Conservation (phyloP, 768 basidiomycete genomes). For the Lyophyllum decastes region DNA sequence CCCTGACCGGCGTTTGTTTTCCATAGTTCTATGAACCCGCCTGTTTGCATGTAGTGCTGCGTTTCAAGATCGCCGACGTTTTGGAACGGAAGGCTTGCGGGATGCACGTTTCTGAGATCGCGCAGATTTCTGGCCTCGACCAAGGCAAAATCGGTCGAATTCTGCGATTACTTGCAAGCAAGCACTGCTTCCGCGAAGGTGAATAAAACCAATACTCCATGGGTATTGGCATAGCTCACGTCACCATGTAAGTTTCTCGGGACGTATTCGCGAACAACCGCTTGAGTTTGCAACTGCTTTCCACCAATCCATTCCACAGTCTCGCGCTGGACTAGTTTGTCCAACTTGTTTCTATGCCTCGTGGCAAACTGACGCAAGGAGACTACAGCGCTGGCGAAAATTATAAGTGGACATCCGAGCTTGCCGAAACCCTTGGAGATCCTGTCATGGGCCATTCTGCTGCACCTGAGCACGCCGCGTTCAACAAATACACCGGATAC, state of each 20-base stretch:
- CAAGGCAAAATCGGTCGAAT: conserved; percentile 37
- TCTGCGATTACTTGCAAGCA: conserved; percentile 39
- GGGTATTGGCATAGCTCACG: conserved; percentile 15
- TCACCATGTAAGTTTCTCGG: conserved; percentile 21
- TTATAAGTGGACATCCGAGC: conserved; percentile 18
- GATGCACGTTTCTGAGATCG: conserved; percentile 33
- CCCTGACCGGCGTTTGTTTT: background rate
- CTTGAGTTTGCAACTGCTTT: conserved; percentile 34
- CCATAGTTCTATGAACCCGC: conserved; percentile 31
- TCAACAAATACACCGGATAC: conserved; percentile 19
- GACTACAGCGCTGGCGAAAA: background rate
- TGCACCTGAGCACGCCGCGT: conserved; percentile 23
- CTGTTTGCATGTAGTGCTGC: conserved; percentile 33
- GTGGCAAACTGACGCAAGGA: conserved; percentile 21
- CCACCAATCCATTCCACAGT: conserved; percentile 28
- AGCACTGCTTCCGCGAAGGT: conserved; percentile 39
- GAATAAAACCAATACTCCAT: background rate
- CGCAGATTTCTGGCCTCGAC: conserved; percentile 30
- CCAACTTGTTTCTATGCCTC: background rate
- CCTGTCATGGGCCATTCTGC: conserved; percentile 26
- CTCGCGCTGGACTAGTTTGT: conserved; percentile 27
- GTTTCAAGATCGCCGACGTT: conserved; percentile 38
- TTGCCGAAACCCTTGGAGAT: conserved; percentile 36
- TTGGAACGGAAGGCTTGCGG: conserved; percentile 37
- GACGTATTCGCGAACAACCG: conserved; percentile 45